Evolutionary conservation across 1,139 yeast genomes (phyloP), one percentile per base, ranked within the genome.

Genomic region (Magnusiomyces magnusii): DNA sequence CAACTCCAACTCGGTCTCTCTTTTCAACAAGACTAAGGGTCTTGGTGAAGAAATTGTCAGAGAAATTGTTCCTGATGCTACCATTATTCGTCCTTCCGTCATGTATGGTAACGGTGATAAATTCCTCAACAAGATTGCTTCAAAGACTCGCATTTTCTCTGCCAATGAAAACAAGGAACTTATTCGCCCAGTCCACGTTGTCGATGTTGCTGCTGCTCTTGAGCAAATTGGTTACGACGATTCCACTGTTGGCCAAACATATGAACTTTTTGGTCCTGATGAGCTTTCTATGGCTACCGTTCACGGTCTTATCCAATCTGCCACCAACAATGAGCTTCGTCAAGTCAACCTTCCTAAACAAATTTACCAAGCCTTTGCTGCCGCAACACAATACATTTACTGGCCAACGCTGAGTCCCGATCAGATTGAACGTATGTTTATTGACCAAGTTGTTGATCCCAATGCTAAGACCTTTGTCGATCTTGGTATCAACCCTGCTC

Each of bases 11-110:
- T 85, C 93, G 23, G 76, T 82, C 47, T 86, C 93, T 3, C 79
- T 81, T 24, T 89, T 82, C 72, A 85, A 84, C 71, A 87, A 92
- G 53, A 85, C 96, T 58, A 89, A 88, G 76, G 95, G 89, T 61
- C 75, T 84, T 58, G 93, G 89, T 62, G 96, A 89, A 75, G 79
- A 82, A 69, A 80, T 80, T 39, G 95, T 86, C 50, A 78, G 80
- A 64, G 88, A 83, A 56, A 80, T 81, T 57, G 73, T 81, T 60
- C 95, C 96, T 41, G 87, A 84, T 67, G 79, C 89, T 55, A 89
- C 96, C 42, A 87, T 89, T 69, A 95, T 89, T 51, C 84, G 96
- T 73, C 96, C 96, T 15, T 84, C 88, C 24, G 90, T 88, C 63
- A 80, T 88, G 82, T 89, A 75, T 70, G 95, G 95, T 51, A 79